These are phyloP conservation scores for Cyberlindnera sargentensis DNA, from an alignment of 805 yeast genomes.

Conservation along the genomic window DNA sequence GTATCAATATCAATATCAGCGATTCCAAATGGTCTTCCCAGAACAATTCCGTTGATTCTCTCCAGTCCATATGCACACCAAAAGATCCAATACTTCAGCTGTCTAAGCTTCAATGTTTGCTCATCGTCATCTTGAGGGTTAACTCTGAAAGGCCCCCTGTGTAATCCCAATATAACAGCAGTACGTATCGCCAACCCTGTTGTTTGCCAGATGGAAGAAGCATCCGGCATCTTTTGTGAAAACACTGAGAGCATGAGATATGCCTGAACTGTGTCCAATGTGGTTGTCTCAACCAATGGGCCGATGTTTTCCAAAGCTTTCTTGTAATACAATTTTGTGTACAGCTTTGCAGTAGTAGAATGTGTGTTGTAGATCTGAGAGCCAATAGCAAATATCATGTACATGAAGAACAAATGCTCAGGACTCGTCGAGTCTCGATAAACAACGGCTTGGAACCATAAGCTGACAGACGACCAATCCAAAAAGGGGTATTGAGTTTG, in stretches of 20 bases:
- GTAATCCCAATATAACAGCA: conserved; percentile 27
- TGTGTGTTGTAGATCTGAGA: conserved; percentile 17
- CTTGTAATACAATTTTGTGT: conserved; percentile 24
- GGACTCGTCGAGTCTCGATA: conserved; percentile 10
- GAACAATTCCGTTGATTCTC: conserved; percentile 27
- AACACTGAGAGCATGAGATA: conserved; percentile 26
- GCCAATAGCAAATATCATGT: conserved; percentile 29
- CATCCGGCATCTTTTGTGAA: conserved; percentile 30
- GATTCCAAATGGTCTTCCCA: conserved; percentile 32
- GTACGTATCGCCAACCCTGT: conserved; percentile 27
- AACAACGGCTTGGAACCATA: conserved; percentile 15
- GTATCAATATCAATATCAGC: conserved; percentile 29
- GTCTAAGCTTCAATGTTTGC: conserved; percentile 3
- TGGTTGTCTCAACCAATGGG: conserved; percentile 19
- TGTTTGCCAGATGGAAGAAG: conserved; percentile 27
- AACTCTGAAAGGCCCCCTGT: conserved; percentile 22
- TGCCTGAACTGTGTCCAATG: conserved; percentile 27
- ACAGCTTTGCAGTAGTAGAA: conserved; percentile 1
- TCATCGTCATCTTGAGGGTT: neutral
- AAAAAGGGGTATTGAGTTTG: conserved; percentile 31
- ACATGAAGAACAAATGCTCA: conserved; percentile 22
- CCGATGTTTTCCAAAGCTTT: conserved; percentile 25
- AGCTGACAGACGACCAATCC: conserved; percentile 22
- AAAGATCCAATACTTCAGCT: conserved; percentile 25
- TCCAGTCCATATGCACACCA: conserved; percentile 33